Evolutionary conservation across 495 filamentous ascomycete species (phyloP).

Genomic region (Penicillium goetzii): DNA sequence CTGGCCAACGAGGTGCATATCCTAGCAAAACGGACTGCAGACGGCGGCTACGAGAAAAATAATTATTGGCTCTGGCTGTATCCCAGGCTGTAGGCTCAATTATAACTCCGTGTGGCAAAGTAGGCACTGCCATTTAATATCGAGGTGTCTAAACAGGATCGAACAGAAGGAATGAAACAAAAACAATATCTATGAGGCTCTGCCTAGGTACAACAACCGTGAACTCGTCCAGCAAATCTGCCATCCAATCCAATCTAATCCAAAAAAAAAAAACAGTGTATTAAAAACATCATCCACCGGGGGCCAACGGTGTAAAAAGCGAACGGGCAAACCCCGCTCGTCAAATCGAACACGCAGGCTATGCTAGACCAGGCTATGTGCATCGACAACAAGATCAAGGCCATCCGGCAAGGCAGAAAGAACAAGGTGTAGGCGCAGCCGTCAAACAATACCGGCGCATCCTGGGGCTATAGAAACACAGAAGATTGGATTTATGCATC

Average conservation of each 20-base stretch:
- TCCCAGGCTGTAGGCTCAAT: background rate
- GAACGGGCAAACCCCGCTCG: background rate
- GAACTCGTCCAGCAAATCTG: background rate
- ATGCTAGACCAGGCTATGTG: background rate
- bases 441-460: background rate
- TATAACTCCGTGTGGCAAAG: background rate
- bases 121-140: background rate
- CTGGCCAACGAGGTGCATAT: background rate
- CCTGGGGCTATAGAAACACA: conserved; percentile 23
- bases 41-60: background rate
- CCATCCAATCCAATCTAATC: conserved; percentile 5
- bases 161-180: background rate
- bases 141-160: background rate
- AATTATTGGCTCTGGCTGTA: background rate
- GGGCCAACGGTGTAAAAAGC: background rate
- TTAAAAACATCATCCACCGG: background rate
- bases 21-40: background rate
- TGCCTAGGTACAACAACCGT: background rate
- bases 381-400: background rate
- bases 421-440: background rate
- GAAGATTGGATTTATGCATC: conserved; percentile 26
- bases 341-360: conserved; percentile 1
- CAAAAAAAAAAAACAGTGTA: background rate
- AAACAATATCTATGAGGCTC: background rate
- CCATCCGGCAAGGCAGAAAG: conserved; percentile 1